phyloP scores from a whole-genome alignment of 2,329 filamentous ascomycete genomes.

The Sordariomycetes sp. region DNA sequence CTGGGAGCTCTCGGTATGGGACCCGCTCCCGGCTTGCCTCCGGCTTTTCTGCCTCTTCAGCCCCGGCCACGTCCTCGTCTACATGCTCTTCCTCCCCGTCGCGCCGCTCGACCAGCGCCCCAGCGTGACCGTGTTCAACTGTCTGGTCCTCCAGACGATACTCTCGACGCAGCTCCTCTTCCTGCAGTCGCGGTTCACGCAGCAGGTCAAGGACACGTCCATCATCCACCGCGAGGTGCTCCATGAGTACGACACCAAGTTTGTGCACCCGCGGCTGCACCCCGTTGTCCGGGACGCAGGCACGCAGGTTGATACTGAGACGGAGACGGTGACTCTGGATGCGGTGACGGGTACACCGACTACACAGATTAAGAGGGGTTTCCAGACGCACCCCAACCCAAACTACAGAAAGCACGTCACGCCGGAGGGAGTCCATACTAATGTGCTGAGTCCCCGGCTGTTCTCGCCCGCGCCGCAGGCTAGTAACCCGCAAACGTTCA shows the following conservation, averaged over 20 bases:
- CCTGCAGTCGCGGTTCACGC: slow-evolving; percentile 61
- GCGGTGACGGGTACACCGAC: slow-evolving; percentile 35
- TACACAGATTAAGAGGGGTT: slow-evolving; percentile 58
- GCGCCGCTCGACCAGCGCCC: slow-evolving; percentile 62
- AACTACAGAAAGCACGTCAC: slow-evolving; percentile 65
- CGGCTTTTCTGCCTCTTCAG: slow-evolving; percentile 84
- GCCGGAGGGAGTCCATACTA: slow-evolving; percentile 35
- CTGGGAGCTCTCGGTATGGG: slow-evolving; percentile 91
- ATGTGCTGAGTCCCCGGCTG: slow-evolving; percentile 23
- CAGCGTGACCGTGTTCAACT: slow-evolving; percentile 74
- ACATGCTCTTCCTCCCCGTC: slow-evolving; percentile 77
- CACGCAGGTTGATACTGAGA: slow-evolving; percentile 55
- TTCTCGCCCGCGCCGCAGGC: slow-evolving; percentile 23
- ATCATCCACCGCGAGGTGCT: slow-evolving; percentile 86
- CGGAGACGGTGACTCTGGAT: slow-evolving; percentile 15
- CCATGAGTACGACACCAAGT: slow-evolving; percentile 93
- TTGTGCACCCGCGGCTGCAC: slow-evolving; percentile 80
- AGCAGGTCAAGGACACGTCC: slow-evolving; percentile 72
- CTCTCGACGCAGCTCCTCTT: slow-evolving; percentile 67
- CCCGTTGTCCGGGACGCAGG: slow-evolving; percentile 65
- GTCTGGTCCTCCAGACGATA: slow-evolving; percentile 60
- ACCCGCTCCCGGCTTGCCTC: slow-evolving; percentile 73
- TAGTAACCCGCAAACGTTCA: background rate
- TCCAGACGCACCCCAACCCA: slow-evolving; percentile 71
- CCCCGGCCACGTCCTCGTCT: slow-evolving; percentile 82